A percentile compares a stretch with the other conserved stretches of the same genome.
Conservation (phyloP, 1,284 basidiomycete genomes). For the Neonothopanus nambi region DNA sequence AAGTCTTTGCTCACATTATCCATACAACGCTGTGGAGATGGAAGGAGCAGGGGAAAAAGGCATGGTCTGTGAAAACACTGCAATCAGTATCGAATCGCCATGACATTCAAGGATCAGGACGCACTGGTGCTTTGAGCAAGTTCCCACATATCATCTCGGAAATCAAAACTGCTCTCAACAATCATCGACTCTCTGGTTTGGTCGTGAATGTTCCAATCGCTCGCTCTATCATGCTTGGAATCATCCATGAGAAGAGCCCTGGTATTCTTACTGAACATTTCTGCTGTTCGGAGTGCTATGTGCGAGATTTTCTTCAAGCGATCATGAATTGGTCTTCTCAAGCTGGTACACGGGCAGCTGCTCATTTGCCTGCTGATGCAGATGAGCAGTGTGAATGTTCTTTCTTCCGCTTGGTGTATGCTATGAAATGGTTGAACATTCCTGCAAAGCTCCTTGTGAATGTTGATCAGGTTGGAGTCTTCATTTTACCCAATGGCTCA, state of each 20-base stretch:
- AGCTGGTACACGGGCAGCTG: slow-evolving; percentile 21
- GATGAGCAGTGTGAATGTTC: slow-evolving; percentile 17
- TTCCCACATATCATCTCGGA: slow-evolving; percentile 12
- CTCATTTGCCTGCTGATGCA: slow-evolving; percentile 22
- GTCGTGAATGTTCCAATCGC: slow-evolving; percentile 20
- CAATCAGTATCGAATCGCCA: too few species aligned
- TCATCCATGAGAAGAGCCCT: slow-evolving; percentile 7
- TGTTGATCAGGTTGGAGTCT: slow-evolving; percentile 25
- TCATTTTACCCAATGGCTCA: slow-evolving; percentile 21
- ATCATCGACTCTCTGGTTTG: slow-evolving; percentile 13
- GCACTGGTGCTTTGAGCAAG: slow-evolving; percentile 14
- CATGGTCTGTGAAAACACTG: too few species aligned
- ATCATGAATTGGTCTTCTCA: slow-evolving; percentile 22
- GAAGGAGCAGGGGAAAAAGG: slow-evolving; percentile 9
- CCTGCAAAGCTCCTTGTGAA: slow-evolving; percentile 18
- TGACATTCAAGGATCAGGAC: slow-evolving; percentile 17
- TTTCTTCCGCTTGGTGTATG: slow-evolving; percentile 22
- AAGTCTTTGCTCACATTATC: too few species aligned
- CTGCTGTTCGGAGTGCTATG: slow-evolving; percentile 23
- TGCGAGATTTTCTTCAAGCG: slow-evolving; percentile 19
- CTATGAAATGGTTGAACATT: slow-evolving; percentile 22
- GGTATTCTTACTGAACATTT: slow-evolving; percentile 7
- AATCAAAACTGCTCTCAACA: slow-evolving; percentile 11
- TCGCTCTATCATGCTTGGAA: slow-evolving; percentile 19
- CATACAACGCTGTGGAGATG: too few species aligned